A percentile compares a stretch with the other conserved stretches of the same genome.
Conservation (phyloP, 495 filamentous ascomycete species). For the Trichoderma reesei region DNA sequence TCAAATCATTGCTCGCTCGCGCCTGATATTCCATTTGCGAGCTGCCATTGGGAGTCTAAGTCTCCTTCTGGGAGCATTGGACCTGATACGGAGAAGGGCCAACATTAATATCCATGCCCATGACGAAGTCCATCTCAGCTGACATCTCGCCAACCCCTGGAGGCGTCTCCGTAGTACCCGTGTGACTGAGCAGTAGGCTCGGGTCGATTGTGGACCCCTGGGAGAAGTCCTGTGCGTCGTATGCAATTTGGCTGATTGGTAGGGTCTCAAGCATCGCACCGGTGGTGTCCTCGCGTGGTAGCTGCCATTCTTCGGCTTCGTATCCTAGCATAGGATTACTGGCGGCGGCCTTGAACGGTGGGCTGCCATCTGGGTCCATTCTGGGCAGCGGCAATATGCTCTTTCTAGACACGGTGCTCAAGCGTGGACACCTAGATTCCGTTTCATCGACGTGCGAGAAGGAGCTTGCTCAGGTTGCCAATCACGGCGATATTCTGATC, state of each 20-base stretch:
- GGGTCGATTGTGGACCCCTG: background rate
- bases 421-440: background rate
- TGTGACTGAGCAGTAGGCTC: background rate
- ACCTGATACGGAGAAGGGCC: background rate
- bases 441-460: background rate
- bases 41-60: background rate
- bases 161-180: background rate
- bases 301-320: background rate
- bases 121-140: background rate
- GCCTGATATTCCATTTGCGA: background rate
- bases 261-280: background rate
- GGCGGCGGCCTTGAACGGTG: background rate
- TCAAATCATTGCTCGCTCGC: background rate
- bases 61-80: background rate
- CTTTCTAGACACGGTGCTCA: background rate
- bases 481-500: background rate
- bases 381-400: background rate
- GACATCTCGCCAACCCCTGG: background rate
- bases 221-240: background rate
- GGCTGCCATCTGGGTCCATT: background rate
- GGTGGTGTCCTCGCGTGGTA: background rate
- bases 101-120: background rate
- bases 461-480: background rate
- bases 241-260: background rate
- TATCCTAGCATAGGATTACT: background rate